Percentiles rank a stretch among this genome's conserved stretches.
These are phyloP conservation scores for Penicillium bovifimosum DNA, from an alignment of 495 filamentous ascomycete species.

Conservation along the genomic window DNA sequence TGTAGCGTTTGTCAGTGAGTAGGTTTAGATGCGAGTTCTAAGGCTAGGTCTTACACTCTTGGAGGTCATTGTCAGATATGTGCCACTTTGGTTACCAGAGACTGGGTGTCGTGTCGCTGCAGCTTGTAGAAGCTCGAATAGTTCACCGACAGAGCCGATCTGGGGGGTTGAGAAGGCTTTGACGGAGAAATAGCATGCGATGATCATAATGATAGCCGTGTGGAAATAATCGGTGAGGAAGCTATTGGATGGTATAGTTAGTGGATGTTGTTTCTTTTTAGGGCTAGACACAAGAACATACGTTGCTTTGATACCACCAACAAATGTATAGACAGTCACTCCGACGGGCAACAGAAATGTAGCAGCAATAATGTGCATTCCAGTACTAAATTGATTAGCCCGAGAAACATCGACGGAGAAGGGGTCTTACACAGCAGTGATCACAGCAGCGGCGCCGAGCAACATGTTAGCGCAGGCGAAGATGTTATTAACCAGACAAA, in stretches of 20 bases:
- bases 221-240: constrained; percentile 45
- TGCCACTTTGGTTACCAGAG: constrained; percentile 41
- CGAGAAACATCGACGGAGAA: too few relatives aligned
- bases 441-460: constrained; percentile 35
- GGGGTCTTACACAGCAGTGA: constrained; percentile 29
- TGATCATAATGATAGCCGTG: constrained; percentile 42
- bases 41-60: constrained; percentile 28
- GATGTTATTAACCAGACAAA: constrained; percentile 41
- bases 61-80: constrained; percentile 47
- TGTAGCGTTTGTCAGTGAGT: not conserved
- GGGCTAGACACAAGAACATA: constrained; percentile 11
- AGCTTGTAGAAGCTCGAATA: constrained; percentile 44
- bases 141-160: constrained; percentile 36
- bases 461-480: constrained; percentile 43
- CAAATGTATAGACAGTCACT: constrained; percentile 39
- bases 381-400: constrained; percentile 23
- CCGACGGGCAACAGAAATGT: constrained; percentile 42
- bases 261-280: not conserved
- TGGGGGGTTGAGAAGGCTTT: constrained; percentile 37
- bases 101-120: constrained; percentile 40
- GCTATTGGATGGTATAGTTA: constrained; percentile 11
- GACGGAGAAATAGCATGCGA: constrained; percentile 43
- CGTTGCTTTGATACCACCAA: constrained; percentile 46
- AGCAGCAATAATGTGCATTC: constrained; percentile 43
- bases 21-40: not conserved